phyloP scores from a whole-genome alignment of 192 early-diverging fungal species.

The Mortierella claussenii region DNA sequence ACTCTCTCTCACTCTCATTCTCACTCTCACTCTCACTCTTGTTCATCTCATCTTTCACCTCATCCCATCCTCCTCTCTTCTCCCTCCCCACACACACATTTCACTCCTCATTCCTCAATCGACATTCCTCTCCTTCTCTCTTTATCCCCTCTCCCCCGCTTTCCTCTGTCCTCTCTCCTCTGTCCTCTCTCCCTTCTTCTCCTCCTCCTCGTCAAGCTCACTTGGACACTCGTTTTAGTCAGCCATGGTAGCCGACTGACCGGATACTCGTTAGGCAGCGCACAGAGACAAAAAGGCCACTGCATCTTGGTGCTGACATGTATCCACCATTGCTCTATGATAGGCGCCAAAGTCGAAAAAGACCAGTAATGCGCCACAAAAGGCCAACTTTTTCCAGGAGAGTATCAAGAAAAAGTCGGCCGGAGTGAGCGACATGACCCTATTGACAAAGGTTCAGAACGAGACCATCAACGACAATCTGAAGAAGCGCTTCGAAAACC shows the following conservation, averaged over 20 bases:
- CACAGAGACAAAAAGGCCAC: too few relatives aligned
- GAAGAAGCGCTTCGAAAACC: conserved; percentile 86
- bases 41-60: background rate
- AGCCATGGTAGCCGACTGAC: background rate
- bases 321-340: too few relatives aligned
- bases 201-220: background rate
- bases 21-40: background rate
- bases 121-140: background rate
- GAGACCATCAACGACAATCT: conserved; percentile 96
- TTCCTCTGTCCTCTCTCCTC: background rate
- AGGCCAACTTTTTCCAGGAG: conserved; percentile 65
- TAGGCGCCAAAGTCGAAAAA: conserved; percentile 52
- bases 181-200: background rate
- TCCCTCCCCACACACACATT: background rate
- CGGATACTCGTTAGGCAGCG: too few relatives aligned
- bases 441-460: conserved; percentile 94
- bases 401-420: conserved; percentile 81
- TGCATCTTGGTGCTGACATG: too few relatives aligned
- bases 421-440: conserved; percentile 89
- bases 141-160: background rate
- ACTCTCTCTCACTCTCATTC: background rate
- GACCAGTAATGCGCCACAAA: conserved; percentile 41
- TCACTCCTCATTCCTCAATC: background rate
- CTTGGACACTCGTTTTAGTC: background rate
- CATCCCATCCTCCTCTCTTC: background rate